Conservation (phyloP, 2,329 filamentous ascomycete species). For the Trichoderma breve region DNA sequence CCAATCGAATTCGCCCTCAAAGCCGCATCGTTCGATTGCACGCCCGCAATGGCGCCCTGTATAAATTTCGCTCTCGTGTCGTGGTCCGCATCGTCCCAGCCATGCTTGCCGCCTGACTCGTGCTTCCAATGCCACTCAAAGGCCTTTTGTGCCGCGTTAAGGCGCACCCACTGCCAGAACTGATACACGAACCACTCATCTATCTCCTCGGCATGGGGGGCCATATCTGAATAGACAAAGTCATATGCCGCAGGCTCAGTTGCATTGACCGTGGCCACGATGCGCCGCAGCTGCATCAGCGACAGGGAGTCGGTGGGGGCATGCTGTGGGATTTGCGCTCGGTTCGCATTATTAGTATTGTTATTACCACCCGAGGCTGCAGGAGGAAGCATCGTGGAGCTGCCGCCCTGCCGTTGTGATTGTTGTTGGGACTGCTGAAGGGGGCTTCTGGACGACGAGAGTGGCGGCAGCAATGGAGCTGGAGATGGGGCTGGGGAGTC, state of each 20-base stretch:
- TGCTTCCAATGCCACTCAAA: slow-evolving; percentile 76
- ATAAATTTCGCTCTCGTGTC: slow-evolving; percentile 59
- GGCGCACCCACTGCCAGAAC: slow-evolving; percentile 76
- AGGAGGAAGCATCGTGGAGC: background rate
- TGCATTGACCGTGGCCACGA: slow-evolving; percentile 72
- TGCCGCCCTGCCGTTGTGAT: slow-evolving; percentile 8
- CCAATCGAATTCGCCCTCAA: slow-evolving; percentile 54
- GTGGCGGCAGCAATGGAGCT: slow-evolving; percentile 31
- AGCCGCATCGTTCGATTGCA: slow-evolving; percentile 46
- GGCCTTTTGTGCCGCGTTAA: slow-evolving; percentile 70
- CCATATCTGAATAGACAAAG: slow-evolving; percentile 74
- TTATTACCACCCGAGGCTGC: background rate
- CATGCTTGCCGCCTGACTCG: slow-evolving; percentile 38
- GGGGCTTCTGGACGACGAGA: slow-evolving; percentile 21
- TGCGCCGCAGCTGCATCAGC: slow-evolving; percentile 67
- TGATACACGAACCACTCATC: slow-evolving; percentile 98
- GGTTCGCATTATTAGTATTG: slow-evolving; percentile 23
- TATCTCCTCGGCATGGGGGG: slow-evolving; percentile 78
- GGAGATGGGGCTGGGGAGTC: slow-evolving; percentile 37
- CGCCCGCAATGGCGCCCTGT: slow-evolving; percentile 46
- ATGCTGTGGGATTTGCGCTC: slow-evolving; percentile 37
- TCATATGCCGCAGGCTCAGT: slow-evolving; percentile 75
- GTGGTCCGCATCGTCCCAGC: slow-evolving; percentile 66
- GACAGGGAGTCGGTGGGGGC: slow-evolving; percentile 67
- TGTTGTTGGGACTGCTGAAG: slow-evolving; percentile 20